Evolutionary conservation across 2,329 filamentous ascomycete genomes (phyloP).

Genomic region (Clarireedia sp.): DNA sequence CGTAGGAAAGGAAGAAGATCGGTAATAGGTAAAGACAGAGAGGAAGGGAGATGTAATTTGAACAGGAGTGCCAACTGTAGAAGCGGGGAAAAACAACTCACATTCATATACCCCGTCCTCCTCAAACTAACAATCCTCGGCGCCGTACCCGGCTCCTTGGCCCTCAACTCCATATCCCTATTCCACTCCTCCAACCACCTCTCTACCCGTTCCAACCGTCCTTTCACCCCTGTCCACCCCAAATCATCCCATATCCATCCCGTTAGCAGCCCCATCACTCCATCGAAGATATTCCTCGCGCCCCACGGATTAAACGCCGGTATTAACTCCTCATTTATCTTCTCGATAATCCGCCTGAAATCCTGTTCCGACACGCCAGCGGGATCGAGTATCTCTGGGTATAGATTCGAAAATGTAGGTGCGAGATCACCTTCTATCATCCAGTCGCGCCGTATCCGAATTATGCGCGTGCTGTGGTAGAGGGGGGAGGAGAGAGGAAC

Average conservation of each 20-base stretch:
- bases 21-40: background rate
- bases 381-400: slow-evolving; percentile 90
- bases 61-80: background rate
- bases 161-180: slow-evolving; percentile 52
- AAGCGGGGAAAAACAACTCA: slow-evolving; percentile 35
- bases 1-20: background rate
- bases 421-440: slow-evolving; percentile 82
- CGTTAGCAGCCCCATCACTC: slow-evolving; percentile 69
- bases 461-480: slow-evolving; percentile 74
- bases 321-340: slow-evolving; percentile 69
- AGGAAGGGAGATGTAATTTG: background rate
- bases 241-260: slow-evolving; percentile 94
- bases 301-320: slow-evolving; percentile 75
- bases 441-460: slow-evolving; percentile 88
- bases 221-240: slow-evolving; percentile 69
- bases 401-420: slow-evolving; percentile 88
- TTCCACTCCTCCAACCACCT: slow-evolving; percentile 86
- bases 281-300: slow-evolving; percentile 70
- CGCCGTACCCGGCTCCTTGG: slow-evolving; percentile 40
- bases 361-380: slow-evolving; percentile 74
- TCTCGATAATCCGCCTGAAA: slow-evolving; percentile 74
- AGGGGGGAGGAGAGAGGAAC: slow-evolving; percentile 70
- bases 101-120: slow-evolving; percentile 80
- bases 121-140: slow-evolving; percentile 73
- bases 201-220: slow-evolving; percentile 62